These are phyloP conservation scores for Diversispora eburnea DNA, from an alignment of 192 early-diverging fungal genomes.

Conservation along the genomic window DNA sequence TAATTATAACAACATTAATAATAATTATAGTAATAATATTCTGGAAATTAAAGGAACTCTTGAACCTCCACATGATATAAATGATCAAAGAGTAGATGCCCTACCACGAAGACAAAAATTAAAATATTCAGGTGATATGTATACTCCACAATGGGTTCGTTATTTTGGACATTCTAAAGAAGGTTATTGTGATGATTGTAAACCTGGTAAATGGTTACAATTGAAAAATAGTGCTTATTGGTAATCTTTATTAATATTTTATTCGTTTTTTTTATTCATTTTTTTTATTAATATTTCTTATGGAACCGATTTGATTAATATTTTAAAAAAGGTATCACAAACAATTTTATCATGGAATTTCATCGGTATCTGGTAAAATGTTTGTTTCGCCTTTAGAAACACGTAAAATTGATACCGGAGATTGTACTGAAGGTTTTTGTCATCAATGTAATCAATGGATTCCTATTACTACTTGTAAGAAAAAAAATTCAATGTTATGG, in stretches of 20 bases:
- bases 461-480: conserved; percentile 70
- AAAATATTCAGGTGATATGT: conserved; percentile 66
- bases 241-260: conserved; percentile 36
- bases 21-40: no score
- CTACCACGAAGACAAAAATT: conserved; percentile 61
- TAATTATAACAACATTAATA: no score
- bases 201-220: conserved; percentile 81
- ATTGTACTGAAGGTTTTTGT: conserved; percentile 74
- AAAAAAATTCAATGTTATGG: conserved; percentile 70
- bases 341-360: conserved; percentile 83
- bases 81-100: background rate
- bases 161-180: conserved; percentile 72
- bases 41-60: background rate
- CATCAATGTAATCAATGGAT: conserved; percentile 84
- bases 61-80: conserved; percentile 4
- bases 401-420: conserved; percentile 57
- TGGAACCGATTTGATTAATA: background rate
- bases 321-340: conserved; percentile 66
- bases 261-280: background rate
- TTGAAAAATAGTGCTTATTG: conserved; percentile 86
- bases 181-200: conserved; percentile 79
- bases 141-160: conserved; percentile 83
- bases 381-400: conserved; percentile 72
- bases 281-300: no score
- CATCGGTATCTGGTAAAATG: conserved; percentile 74